These are phyloP conservation scores for Quillaja saponaria DNA, from an alignment of 306 rosid genomes.

Conservation along the genomic window DNA sequence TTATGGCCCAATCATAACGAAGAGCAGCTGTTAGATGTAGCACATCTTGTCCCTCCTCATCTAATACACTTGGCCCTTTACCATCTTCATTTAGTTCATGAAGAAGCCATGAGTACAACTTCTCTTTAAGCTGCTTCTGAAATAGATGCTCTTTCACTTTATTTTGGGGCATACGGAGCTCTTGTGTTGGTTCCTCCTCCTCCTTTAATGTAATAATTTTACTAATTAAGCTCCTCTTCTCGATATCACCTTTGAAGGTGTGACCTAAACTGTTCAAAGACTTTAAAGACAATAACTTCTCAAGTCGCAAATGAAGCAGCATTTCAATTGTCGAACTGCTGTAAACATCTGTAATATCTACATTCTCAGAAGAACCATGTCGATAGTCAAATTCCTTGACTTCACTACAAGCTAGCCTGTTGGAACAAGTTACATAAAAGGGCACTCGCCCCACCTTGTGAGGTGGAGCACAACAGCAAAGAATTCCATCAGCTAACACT, in stretches of 20 bases:
- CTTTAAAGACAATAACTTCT: conserved; percentile 49
- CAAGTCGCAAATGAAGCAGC: conserved; percentile 52
- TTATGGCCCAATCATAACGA: conserved; percentile 82
- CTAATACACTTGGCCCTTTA: conserved; percentile 79
- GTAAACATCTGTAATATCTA: conserved; percentile 42
- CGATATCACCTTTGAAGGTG: conserved; percentile 39
- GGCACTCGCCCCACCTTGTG: conserved; percentile 70
- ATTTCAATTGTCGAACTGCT: conserved; percentile 42
- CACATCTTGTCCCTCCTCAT: conserved; percentile 70
- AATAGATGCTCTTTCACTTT: conserved; percentile 48
- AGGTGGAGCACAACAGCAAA: conserved; percentile 77
- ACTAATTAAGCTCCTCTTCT: conserved; percentile 47
- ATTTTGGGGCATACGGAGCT: conserved; percentile 41
- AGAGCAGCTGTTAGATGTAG: conserved; percentile 80
- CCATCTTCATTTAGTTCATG: conserved; percentile 67
- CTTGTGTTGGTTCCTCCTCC: conserved; percentile 46
- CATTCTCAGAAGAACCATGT: conserved; percentile 49
- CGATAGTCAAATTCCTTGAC: conserved; percentile 77
- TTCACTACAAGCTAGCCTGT: conserved; percentile 91
- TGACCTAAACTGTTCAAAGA: conserved; percentile 44
- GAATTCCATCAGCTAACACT: conserved; percentile 70
- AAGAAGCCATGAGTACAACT: conserved; percentile 78
- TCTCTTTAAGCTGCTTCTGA: conserved; percentile 62
- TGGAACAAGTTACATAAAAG: conserved; percentile 84
- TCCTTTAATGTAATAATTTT: conserved; percentile 69